Percentiles rank a stretch among this genome's conserved stretches.
phyloP scores from a whole-genome alignment of 2,329 filamentous ascomycete genomes.

The Aaosphaeria arxii region DNA sequence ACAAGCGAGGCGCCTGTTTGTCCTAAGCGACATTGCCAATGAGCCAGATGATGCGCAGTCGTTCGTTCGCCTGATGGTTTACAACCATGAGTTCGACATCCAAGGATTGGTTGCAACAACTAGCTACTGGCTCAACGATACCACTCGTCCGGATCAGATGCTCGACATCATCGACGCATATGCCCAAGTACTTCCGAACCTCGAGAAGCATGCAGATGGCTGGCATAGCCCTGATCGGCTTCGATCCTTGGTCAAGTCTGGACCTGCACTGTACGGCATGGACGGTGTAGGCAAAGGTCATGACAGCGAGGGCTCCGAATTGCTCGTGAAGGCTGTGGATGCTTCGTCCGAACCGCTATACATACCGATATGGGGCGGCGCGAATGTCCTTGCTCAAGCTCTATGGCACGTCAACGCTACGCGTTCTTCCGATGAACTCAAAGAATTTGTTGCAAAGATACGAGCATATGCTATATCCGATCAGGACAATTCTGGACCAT shows the following conservation, averaged over 20 bases:
- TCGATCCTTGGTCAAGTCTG: slow-evolving; percentile 20
- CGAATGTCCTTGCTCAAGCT: slow-evolving; percentile 51
- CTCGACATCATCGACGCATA: slow-evolving; percentile 19
- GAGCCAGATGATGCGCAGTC: slow-evolving; percentile 17
- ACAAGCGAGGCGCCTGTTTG: slow-evolving; percentile 6
- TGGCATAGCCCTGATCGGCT: slow-evolving; percentile 19
- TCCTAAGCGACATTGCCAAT: slow-evolving; percentile 16
- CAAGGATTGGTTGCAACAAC: slow-evolving; percentile 14
- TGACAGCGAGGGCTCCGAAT: slow-evolving; percentile 12
- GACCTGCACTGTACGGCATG: slow-evolving; percentile 39
- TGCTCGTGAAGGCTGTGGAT: slow-evolving; percentile 18
- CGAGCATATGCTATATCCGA: slow-evolving; percentile 55
- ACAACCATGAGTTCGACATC: slow-evolving; percentile 16
- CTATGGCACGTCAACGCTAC: slow-evolving; percentile 37
- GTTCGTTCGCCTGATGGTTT: slow-evolving; percentile 13
- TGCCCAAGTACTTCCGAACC: slow-evolving; percentile 36
- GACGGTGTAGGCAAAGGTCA: slow-evolving; percentile 23
- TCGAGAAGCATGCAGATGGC: slow-evolving; percentile 35
- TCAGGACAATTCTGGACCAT: slow-evolving; percentile 51
- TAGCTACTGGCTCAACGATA: slow-evolving; percentile 12
- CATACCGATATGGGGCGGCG: slow-evolving; percentile 52
- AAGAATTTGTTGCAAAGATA: slow-evolving; percentile 41
- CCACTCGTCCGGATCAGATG: slow-evolving; percentile 8
- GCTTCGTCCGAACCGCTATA: slow-evolving; percentile 42
- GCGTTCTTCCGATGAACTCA: slow-evolving; percentile 26